Conservation (phyloP, 805 yeast species). For the Saccharomycopsis sp. region DNA sequence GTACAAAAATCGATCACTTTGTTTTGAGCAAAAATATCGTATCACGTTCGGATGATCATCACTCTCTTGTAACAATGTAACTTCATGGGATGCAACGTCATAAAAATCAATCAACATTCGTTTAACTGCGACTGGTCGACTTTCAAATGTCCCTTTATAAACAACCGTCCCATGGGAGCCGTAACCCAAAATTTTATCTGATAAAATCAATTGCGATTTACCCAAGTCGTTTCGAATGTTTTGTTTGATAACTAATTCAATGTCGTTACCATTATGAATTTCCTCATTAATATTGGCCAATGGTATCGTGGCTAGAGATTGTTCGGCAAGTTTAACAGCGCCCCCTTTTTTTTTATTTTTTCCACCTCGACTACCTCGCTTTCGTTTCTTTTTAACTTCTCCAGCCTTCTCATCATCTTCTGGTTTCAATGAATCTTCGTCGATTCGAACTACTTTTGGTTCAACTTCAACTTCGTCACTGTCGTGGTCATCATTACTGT, state of each 20-base stretch:
- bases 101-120: slow-evolving; percentile 89
- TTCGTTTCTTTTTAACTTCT: slow-evolving; percentile 48
- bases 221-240: slow-evolving; percentile 25
- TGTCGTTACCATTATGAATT: slow-evolving; percentile 15
- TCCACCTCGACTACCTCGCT: slow-evolving; percentile 84
- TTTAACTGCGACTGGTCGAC: slow-evolving; percentile 92
- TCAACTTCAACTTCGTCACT: slow-evolving; percentile 2
- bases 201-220: slow-evolving; percentile 48
- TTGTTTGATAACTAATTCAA: slow-evolving; percentile 23
- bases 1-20: slow-evolving; percentile 78
- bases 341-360: slow-evolving; percentile 38
- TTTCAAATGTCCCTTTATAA: slow-evolving; percentile 81
- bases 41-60: slow-evolving; percentile 96
- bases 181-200: slow-evolving; percentile 78
- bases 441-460: slow-evolving; percentile 3
- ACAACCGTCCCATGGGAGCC: slow-evolving; percentile 98
- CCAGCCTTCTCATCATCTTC: slow-evolving; percentile 19
- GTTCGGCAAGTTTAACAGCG: slow-evolving; percentile 1
- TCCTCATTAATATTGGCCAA: slow-evolving; percentile 13
- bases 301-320: not conserved
- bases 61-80: slow-evolving; percentile 78
- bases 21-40: slow-evolving; percentile 88
- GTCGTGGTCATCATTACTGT: slow-evolving; percentile 21
- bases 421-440: slow-evolving; percentile 4
- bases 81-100: slow-evolving; percentile 91